phyloP scores from a whole-genome alignment of 345 rosid species.

The Angophora floribunda region DNA sequence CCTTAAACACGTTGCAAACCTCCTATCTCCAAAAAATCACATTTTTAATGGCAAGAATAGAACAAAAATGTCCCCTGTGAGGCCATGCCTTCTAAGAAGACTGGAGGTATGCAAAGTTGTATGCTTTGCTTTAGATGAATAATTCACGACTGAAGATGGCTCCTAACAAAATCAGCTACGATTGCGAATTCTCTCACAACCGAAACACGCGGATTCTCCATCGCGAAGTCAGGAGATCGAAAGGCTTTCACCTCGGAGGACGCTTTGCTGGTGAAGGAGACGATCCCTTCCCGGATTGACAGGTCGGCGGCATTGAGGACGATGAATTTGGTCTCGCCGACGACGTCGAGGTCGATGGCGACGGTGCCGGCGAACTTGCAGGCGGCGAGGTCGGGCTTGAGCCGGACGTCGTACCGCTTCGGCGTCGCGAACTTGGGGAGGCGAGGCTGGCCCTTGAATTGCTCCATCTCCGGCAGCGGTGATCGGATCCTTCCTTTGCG shows the following conservation, averaged over 20 bases:
- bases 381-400: conserved; percentile 65
- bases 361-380: conserved; percentile 71
- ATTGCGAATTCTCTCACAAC: neutral
- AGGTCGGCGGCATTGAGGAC: conserved; percentile 98
- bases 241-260: conserved; percentile 43
- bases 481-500: neutral
- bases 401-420: conserved; percentile 65
- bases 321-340: conserved; percentile 49
- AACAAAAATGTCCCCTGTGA: neutral
- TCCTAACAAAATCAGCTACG: neutral
- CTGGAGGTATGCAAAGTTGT: neutral
- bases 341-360: conserved; percentile 46
- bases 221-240: neutral
- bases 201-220: neutral
- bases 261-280: conserved; percentile 29
- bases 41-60: neutral
- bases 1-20: neutral
- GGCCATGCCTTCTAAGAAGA: neutral
- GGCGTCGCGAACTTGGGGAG: conserved; percentile 85
- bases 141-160: neutral
- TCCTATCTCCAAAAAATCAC: neutral
- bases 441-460: conserved; percentile 80
- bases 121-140: neutral
- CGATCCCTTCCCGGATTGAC: conserved; percentile 30
- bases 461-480: conserved; percentile 31